Conservation (phyloP, 805 yeast genomes). For the Candida endomychidarum region DNA sequence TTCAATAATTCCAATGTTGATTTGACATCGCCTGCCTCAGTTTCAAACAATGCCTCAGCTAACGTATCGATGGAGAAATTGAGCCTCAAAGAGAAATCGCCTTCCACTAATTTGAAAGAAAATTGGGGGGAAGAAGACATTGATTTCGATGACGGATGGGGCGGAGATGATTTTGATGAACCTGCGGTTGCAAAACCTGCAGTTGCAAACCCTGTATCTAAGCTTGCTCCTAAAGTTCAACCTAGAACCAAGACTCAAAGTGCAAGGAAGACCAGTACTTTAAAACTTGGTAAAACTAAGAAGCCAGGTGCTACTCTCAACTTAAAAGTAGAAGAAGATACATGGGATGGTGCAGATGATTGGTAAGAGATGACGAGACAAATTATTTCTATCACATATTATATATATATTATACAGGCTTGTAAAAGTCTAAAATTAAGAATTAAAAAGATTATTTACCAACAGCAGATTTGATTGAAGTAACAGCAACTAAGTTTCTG, state of each 20-base stretch:
- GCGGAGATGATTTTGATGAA: slow-evolving; percentile 10
- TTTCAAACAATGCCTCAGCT: neutral
- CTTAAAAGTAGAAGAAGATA: slow-evolving; percentile 26
- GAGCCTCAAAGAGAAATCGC: slow-evolving; percentile 2
- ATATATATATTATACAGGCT: slow-evolving; percentile 2
- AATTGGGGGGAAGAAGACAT: slow-evolving; percentile 20
- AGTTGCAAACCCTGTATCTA: too few relatives aligned
- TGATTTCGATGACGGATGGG: slow-evolving; percentile 36
- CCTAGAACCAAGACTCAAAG: neutral
- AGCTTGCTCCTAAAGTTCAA: too few relatives aligned
- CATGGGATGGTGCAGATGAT: slow-evolving; percentile 28
- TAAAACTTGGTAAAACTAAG: slow-evolving; percentile 25
- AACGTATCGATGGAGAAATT: neutral
- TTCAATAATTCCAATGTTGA: slow-evolving; percentile 22
- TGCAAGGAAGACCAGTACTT: slow-evolving; percentile 17
- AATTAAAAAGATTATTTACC: slow-evolving; percentile 20
- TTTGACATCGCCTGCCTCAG: neutral
- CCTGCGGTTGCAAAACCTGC: neutral
- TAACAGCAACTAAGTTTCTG: slow-evolving; percentile 25
- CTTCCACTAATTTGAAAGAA: slow-evolving; percentile 1
- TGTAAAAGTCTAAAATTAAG: slow-evolving; percentile 23
- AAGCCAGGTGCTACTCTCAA: slow-evolving; percentile 24
- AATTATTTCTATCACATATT: neutral
- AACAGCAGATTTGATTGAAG: slow-evolving; percentile 29
- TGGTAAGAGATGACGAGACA: slow-evolving; percentile 17